A percentile compares a stretch with the other conserved stretches of the same genome.
Evolutionary conservation across 805 yeast genomes (phyloP).

Genomic region (Nakazawaea laoshanensis): DNA sequence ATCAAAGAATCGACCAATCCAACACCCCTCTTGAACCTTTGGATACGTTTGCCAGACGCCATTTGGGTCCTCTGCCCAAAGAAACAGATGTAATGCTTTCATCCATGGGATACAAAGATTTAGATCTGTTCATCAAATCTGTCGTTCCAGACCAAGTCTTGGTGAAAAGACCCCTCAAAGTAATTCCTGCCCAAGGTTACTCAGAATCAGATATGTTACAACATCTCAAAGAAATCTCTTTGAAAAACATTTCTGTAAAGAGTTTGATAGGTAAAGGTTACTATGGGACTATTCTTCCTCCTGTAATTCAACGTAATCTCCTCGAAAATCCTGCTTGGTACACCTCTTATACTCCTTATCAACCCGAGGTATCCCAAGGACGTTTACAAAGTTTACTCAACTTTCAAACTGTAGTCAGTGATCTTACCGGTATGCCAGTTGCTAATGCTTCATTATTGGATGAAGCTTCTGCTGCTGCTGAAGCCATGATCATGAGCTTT

Average conservation of each 20-base stretch:
- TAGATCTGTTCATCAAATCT: slow-evolving; percentile 59
- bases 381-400: slow-evolving; percentile 84
- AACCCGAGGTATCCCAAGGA: slow-evolving; percentile 97
- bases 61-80: slow-evolving; percentile 69
- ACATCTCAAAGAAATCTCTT: slow-evolving; percentile 60
- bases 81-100: slow-evolving; percentile 62
- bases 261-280: slow-evolving; percentile 92
- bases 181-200: slow-evolving; percentile 66
- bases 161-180: slow-evolving; percentile 53
- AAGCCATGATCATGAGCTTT: slow-evolving; percentile 85
- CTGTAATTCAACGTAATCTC: slow-evolving; percentile 87
- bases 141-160: slow-evolving; percentile 77
- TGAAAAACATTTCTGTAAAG: slow-evolving; percentile 63
- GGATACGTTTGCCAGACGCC: slow-evolving; percentile 87
- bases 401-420: slow-evolving; percentile 86
- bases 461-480: slow-evolving; percentile 97
- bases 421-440: slow-evolving; percentile 88
- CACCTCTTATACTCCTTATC: slow-evolving; percentile 97
- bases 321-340: slow-evolving; percentile 97
- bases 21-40: slow-evolving; percentile 22
- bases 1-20: slow-evolving; percentile 26
- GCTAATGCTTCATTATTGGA: slow-evolving; percentile 93
- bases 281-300: slow-evolving; percentile 82
- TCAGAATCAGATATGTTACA: slow-evolving; percentile 75
- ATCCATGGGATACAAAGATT: slow-evolving; percentile 53